These are phyloP conservation scores for Colletotrichum sp. DNA, from an alignment of 2,329 filamentous ascomycete genomes.

Conservation along the genomic window DNA sequence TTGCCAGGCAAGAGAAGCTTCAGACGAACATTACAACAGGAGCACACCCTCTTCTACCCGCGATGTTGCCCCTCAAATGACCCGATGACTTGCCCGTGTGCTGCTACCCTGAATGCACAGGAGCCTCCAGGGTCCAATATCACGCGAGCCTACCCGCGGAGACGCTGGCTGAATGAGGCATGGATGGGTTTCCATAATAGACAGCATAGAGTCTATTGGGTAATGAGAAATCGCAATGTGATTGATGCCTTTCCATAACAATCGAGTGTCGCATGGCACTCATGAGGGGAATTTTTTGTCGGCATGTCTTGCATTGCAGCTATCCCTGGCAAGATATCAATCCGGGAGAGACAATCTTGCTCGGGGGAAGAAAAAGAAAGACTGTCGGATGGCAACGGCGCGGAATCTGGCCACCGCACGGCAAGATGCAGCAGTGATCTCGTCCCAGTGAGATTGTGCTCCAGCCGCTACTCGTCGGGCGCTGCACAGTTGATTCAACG, in stretches of 20 bases:
- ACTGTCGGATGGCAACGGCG: neutral
- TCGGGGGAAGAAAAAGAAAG: neutral
- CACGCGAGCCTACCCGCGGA: neutral
- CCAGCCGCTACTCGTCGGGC: neutral
- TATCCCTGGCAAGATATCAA: neutral
- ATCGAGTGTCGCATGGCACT: neutral
- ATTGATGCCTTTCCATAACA: too few relatives aligned
- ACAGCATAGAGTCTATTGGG: neutral
- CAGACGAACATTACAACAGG: neutral
- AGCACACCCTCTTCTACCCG: neutral
- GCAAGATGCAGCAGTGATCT: neutral
- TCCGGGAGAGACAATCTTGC: neutral
- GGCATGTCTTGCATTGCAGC: neutral
- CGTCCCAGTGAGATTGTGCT: neutral
- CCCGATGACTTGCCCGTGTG: neutral
- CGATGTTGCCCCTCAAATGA: neutral
- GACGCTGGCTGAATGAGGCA: neutral
- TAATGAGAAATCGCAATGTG: neutral
- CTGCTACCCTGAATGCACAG: neutral
- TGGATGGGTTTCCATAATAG: neutral
- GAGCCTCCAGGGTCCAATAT: constrained; percentile 1
- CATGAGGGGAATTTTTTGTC: neutral
- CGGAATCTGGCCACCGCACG: neutral
- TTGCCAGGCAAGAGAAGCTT: constrained; percentile 2
- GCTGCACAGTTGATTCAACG: neutral